Base-by-base conservation (phyloP, 2,329 filamentous ascomycete genomes). In the Nannizziopsis arthrosporioides region DNA sequence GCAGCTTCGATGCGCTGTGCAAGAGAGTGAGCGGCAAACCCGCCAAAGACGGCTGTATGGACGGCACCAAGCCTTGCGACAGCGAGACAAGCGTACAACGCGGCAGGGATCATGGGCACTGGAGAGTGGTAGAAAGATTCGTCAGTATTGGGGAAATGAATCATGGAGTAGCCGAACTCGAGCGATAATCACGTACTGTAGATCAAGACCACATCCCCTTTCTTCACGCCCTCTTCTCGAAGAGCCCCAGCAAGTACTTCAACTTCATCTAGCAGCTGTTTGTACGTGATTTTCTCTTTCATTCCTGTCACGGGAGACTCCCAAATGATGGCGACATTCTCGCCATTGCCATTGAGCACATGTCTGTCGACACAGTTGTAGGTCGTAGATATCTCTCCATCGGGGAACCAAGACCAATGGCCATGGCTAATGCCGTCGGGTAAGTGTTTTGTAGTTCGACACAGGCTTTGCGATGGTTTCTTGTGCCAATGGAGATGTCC, bases 81-180 rank as follows among this genome's bases (percentile, higher is more conserved):
- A 18, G 90, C 88, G 3, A 95, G 77, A 54, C 92, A 87, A 8
- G 84, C 89, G 53, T 93, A 80, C n/a, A 94, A 64, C 1, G 88
- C 85, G 0, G 86, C 82, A 0, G 90, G 89, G 38, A 95, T 86
- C 89, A 95, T 95, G 47, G 89, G 89, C 89, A 95, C 83, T 86
- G 54, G 18, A n/a, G 17, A 17, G 32, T 8, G 32, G 18, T n/a
- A 10, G 7, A 12, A 19, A 39, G 19, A 8, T 36, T 27, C 22
- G 7, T 27, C 22, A 35, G 12, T 19, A 41, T 17, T 6, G 9
- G 12, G 35, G 12, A 14, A 14, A 31, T 18, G 27, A 30, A 9
- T 18, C 22, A 39, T 19, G 22, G 34, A 37, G 37, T 39, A 5
- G 47, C 22, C 35, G 44, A 37, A 15, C 35, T 41, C n/a, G 42